Percentiles rank a stretch among this genome's conserved stretches.
Evolutionary conservation across 139 green algal genomes (phyloP).

Genomic region (Monoraphidium neglectum): DNA sequence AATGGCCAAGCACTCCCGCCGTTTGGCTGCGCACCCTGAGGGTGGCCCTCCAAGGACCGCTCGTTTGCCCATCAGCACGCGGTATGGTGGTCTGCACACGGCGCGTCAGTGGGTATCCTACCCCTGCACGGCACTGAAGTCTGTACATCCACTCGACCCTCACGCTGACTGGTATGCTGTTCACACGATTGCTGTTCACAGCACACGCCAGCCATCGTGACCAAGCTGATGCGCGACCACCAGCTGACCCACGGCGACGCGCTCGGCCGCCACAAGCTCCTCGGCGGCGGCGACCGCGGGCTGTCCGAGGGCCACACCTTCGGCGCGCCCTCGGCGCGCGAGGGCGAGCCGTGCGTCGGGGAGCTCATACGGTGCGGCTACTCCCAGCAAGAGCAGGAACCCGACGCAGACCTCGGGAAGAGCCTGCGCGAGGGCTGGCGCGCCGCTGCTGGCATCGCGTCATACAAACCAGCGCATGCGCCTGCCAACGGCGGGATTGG

Average conservation of each 20-base stretch:
- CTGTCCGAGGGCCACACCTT: slow-evolving; percentile 46
- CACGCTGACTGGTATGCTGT: too few relatives aligned
- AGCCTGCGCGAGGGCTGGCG: slow-evolving; percentile 63
- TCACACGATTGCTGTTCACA: too few relatives aligned
- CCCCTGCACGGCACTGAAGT: too few relatives aligned
- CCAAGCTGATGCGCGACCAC: slow-evolving; percentile 54
- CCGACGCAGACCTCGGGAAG: slow-evolving; percentile 75
- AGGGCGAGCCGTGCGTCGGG: slow-evolving; percentile 49
- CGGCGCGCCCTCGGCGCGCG: slow-evolving; percentile 50
- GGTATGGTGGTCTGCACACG: too few relatives aligned
- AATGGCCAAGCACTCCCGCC: too few relatives aligned
- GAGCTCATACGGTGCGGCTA: slow-evolving; percentile 54
- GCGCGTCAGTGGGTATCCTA: too few relatives aligned
- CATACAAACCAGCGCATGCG: neutral
- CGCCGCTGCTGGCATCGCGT: slow-evolving; percentile 29
- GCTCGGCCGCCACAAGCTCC: slow-evolving; percentile 46
- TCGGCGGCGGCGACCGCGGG: slow-evolving; percentile 53
- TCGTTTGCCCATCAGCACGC: too few relatives aligned
- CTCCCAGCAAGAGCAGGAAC: slow-evolving; percentile 46
- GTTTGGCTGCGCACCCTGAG: too few relatives aligned
- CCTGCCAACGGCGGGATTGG: neutral
- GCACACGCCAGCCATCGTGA: slow-evolving; percentile 30
- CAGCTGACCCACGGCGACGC: slow-evolving; percentile 48
- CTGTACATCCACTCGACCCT: neutral
- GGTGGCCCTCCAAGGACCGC: too few relatives aligned